Conservation (phyloP, 257 asterid species). For the Ballota nigra region DNA sequence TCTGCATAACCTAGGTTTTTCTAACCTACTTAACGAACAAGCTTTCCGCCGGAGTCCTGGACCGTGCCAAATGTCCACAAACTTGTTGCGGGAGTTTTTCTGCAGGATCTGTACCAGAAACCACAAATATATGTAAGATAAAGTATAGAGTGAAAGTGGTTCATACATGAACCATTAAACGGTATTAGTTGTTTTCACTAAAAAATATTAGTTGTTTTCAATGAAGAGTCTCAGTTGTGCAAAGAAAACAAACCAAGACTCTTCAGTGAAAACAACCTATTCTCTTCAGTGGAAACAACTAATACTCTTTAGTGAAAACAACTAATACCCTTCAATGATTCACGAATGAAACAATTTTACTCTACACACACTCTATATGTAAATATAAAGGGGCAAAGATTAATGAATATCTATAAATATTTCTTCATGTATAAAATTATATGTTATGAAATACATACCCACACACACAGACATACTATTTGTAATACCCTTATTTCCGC, state of each 20-base stretch:
- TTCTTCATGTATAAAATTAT: not conserved
- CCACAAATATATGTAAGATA: conserved; percentile 31
- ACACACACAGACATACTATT: not conserved
- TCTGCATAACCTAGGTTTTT: conserved; percentile 47
- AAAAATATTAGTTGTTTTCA: too few species aligned
- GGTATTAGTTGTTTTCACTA: too few species aligned
- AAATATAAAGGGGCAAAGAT: conserved; percentile 1
- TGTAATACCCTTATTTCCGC: not conserved
- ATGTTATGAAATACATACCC: conserved; percentile 23
- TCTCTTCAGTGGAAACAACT: too few species aligned
- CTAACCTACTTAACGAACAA: conserved; percentile 84
- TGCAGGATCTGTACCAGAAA: conserved; percentile 35
- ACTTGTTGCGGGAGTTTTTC: conserved; percentile 41
- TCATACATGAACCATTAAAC: too few species aligned
- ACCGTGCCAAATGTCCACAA: conserved; percentile 60
- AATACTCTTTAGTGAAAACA: too few species aligned
- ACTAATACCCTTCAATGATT: too few species aligned
- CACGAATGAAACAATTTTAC: too few species aligned
- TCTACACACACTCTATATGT: too few species aligned
- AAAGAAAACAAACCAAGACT: too few species aligned
- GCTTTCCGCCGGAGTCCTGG: conserved; percentile 94
- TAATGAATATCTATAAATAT: not conserved
- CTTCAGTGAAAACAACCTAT: too few species aligned
- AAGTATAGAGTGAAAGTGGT: too few species aligned
- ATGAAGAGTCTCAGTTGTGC: too few species aligned